Conservation (phyloP, 495 filamentous ascomycete genomes). For the Xylaria sp. region DNA sequence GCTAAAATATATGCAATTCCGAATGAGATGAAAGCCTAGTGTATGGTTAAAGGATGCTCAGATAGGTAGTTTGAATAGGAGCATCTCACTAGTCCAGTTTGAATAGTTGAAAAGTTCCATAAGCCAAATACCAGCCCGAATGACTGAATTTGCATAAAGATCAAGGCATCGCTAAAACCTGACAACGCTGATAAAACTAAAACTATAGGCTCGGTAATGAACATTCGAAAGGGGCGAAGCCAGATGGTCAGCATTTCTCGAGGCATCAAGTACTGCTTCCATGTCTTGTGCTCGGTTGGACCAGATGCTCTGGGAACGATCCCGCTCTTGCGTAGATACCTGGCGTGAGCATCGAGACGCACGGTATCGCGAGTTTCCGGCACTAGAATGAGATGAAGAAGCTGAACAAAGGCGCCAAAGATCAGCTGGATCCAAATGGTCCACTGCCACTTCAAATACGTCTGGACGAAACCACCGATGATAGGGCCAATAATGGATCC, state of each 20-base stretch:
- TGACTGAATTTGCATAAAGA: slow-evolving; percentile 79
- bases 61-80: neutral
- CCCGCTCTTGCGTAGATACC: slow-evolving; percentile 62
- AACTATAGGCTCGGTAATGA: slow-evolving; percentile 76
- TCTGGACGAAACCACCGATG: slow-evolving; percentile 65
- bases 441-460: slow-evolving; percentile 72
- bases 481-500: slow-evolving; percentile 68
- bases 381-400: slow-evolving; percentile 69
- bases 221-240: slow-evolving; percentile 79
- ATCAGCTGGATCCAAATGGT: slow-evolving; percentile 81
- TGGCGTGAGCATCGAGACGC: slow-evolving; percentile 69
- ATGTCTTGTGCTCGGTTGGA: slow-evolving; percentile 60
- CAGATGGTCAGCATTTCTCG: slow-evolving; percentile 66
- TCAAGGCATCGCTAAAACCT: slow-evolving; percentile 79
- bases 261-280: slow-evolving; percentile 57
- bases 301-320: slow-evolving; percentile 62
- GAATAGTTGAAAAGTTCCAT: slow-evolving; percentile 64
- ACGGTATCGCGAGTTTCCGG: slow-evolving; percentile 72
- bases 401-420: slow-evolving; percentile 69
- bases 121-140: slow-evolving; percentile 68
- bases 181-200: slow-evolving; percentile 72
- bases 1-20: slow-evolving; percentile 69
- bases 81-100: slow-evolving; percentile 57
- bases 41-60: slow-evolving; percentile 1
- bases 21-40: slow-evolving; percentile 65